A percentile compares a stretch with the other conserved stretches of the same genome.
Conservation (phyloP, 345 rosid species). For the Sisymbrium altissimum region DNA sequence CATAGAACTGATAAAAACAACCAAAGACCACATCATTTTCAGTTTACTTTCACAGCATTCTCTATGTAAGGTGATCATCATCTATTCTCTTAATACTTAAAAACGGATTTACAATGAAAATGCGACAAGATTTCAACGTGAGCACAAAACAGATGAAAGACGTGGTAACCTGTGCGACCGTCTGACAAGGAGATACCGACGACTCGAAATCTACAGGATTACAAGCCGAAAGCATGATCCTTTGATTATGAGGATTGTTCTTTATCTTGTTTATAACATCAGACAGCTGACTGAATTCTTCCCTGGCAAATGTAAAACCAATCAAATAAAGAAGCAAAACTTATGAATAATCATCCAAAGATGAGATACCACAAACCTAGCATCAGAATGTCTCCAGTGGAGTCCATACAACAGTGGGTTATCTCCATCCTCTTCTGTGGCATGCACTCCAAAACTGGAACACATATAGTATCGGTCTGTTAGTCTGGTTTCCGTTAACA, state of each 20-base stretch:
- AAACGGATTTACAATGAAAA: background rate
- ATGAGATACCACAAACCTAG: slow-evolving; percentile 46
- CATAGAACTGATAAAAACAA: slow-evolving; percentile 61
- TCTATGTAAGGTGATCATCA: background rate
- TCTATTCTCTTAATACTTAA: background rate
- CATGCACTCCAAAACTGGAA: slow-evolving; percentile 58
- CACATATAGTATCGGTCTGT: slow-evolving; percentile 1
- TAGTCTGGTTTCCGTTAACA: background rate
- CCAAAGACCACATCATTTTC: background rate
- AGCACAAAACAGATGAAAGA: background rate
- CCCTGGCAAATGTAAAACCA: slow-evolving; percentile 33
- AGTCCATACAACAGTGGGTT: slow-evolving; percentile 72
- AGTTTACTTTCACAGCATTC: background rate
- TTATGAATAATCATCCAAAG: background rate
- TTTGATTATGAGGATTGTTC: slow-evolving; percentile 65
- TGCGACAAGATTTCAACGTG: background rate
- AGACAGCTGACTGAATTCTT: slow-evolving; percentile 71
- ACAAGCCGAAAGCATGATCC: slow-evolving; percentile 73
- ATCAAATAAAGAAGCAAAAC: background rate
- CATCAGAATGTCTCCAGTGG: slow-evolving; percentile 85
- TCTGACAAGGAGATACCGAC: slow-evolving; percentile 78
- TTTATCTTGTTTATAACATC: slow-evolving; percentile 81
- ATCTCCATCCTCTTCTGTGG: slow-evolving; percentile 72
- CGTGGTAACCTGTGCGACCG: slow-evolving; percentile 67
- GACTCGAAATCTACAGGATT: slow-evolving; percentile 26